A percentile compares a stretch with the other conserved stretches of the same genome.
Evolutionary conservation across 345 rosid species (phyloP).

Genomic region (Anastatica hierochuntica): DNA sequence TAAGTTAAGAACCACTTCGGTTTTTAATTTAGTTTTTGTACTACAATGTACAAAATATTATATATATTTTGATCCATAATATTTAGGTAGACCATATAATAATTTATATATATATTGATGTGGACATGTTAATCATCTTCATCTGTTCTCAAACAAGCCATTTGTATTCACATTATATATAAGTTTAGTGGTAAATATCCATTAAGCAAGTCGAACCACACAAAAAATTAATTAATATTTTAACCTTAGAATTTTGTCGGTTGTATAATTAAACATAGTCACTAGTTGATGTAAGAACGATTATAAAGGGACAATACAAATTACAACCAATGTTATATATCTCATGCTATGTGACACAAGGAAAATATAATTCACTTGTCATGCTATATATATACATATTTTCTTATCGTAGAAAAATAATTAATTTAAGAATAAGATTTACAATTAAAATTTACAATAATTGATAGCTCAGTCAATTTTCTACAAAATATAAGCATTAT

Average conservation of each 20-base stretch:
- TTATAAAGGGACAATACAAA: no score
- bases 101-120: slow-evolving; percentile 12
- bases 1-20: not conserved
- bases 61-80: slow-evolving; percentile 20
- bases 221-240: not conserved
- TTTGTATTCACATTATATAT: slow-evolving; percentile 15
- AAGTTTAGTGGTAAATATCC: not conserved
- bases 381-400: no score
- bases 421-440: no score
- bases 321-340: no score
- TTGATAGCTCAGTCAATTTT: no score
- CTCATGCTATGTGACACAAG: no score
- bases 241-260: not conserved
- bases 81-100: slow-evolving; percentile 11
- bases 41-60: not conserved
- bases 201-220: slow-evolving; percentile 6
- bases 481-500: no score
- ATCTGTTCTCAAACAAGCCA: not conserved
- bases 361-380: no score
- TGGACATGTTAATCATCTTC: slow-evolving; percentile 17
- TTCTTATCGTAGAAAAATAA: no score
- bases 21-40: not conserved
- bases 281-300: no score
- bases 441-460: no score
- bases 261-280: no score